Evolutionary conservation across 257 asterid genomes (phyloP).

Genomic region (Penstemon newberryi): DNA sequence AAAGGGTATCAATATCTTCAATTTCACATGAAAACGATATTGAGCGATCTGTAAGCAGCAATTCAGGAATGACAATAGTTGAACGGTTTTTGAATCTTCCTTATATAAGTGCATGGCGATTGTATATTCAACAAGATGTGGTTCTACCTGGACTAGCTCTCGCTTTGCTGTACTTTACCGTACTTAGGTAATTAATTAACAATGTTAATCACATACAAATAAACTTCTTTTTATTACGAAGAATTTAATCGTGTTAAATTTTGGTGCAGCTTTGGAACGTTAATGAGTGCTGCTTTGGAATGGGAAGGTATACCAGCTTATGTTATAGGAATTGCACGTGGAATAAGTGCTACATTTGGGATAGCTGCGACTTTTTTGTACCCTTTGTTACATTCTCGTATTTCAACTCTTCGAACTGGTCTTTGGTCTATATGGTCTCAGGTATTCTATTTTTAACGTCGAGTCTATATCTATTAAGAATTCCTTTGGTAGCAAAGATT

Average conservation of each 20-base stretch:
- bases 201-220: not conserved
- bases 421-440: slow-evolving; percentile 97
- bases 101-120: slow-evolving; percentile 70
- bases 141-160: slow-evolving; percentile 84
- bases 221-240: no score
- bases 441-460: slow-evolving; percentile 36
- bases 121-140: slow-evolving; percentile 68
- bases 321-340: slow-evolving; percentile 82
- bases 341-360: slow-evolving; percentile 74
- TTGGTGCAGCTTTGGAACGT: slow-evolving; percentile 72
- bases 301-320: slow-evolving; percentile 93
- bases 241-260: not conserved
- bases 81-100: slow-evolving; percentile 40
- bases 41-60: slow-evolving; percentile 28
- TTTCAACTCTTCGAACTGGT: slow-evolving; percentile 74
- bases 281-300: slow-evolving; percentile 87
- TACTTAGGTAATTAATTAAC: slow-evolving; percentile 58
- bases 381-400: slow-evolving; percentile 55
- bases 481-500: no score
- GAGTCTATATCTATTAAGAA: no score
- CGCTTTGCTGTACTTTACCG: slow-evolving; percentile 68
- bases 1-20: slow-evolving; percentile 37
- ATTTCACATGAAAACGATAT: slow-evolving; percentile 23
- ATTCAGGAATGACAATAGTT: slow-evolving; percentile 27
- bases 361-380: slow-evolving; percentile 79